Evolutionary conservation across 768 basidiomycete genomes (phyloP).

Genomic region (Agaricus subrufescens): DNA sequence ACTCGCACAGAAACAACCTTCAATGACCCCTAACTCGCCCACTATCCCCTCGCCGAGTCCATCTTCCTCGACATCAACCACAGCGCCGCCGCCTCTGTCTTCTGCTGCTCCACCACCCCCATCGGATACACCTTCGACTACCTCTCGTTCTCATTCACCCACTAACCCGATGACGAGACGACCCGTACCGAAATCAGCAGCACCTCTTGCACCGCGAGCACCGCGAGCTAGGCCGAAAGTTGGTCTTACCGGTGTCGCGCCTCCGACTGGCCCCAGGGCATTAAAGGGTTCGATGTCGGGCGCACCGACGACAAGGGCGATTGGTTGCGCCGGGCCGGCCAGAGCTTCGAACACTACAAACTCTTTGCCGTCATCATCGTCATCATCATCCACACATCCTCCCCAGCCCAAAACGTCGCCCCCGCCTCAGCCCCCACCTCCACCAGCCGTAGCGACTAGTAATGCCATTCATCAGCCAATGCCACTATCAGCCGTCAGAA

Average conservation of each 20-base stretch:
- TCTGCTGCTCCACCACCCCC: too few relatives aligned
- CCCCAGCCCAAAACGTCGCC: conserved; percentile 4
- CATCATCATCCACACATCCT: background rate
- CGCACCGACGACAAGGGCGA: background rate
- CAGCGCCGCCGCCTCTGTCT: too few relatives aligned
- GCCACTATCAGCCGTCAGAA: background rate
- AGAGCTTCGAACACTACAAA: background rate
- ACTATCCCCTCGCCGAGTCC: too few relatives aligned
- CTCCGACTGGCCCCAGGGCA: background rate
- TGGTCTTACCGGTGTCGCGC: background rate
- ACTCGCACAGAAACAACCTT: too few relatives aligned
- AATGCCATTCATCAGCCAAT: background rate
- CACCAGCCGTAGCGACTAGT: background rate
- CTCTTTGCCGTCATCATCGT: background rate
- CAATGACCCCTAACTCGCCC: too few relatives aligned
- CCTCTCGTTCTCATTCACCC: too few relatives aligned
- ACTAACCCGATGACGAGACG: too few relatives aligned
- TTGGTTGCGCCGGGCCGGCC: background rate
- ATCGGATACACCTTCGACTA: too few relatives aligned
- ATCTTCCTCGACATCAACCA: too few relatives aligned
- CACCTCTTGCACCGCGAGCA: too few relatives aligned
- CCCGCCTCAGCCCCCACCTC: conserved; percentile 5
- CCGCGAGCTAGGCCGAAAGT: background rate
- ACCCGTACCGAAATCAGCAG: too few relatives aligned
- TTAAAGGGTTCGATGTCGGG: background rate